These are phyloP conservation scores for Craspedostauros australis DNA, from an alignment of 108 stramenopile genomes.

Conservation along the genomic window DNA sequence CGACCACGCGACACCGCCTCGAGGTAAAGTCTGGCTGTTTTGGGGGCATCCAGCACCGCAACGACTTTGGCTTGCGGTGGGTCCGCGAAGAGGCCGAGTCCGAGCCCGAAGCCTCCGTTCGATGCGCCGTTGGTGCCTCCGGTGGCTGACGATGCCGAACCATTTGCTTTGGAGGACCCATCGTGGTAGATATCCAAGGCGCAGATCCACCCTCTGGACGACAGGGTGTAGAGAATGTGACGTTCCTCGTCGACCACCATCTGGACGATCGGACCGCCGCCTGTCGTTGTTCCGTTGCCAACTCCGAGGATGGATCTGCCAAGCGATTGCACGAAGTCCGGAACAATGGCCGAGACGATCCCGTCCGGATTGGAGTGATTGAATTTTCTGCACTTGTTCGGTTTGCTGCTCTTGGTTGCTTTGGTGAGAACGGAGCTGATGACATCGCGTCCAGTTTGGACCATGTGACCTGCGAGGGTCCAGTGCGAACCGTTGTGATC, in stretches of 20 bases:
- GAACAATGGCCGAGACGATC: conserved; percentile 39
- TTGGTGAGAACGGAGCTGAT: conserved; percentile 26
- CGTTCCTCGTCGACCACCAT: conserved; percentile 69
- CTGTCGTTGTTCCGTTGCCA: conserved; percentile 31
- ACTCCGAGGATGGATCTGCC: conserved; percentile 44
- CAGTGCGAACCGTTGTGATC: conserved; percentile 5
- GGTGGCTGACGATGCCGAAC: neutral
- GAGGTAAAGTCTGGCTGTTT: conserved; percentile 66
- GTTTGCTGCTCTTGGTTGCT: too few relatives aligned
- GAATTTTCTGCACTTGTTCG: conserved; percentile 76
- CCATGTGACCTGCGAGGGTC: conserved; percentile 1
- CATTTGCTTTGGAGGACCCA: neutral
- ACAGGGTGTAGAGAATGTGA: conserved; percentile 61
- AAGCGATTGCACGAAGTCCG: conserved; percentile 45
- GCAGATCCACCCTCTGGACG: conserved; percentile 66
- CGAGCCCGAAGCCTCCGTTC: neutral
- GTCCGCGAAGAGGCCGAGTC: too few relatives aligned
- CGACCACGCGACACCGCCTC: conserved; percentile 60
- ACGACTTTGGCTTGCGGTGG: conserved; percentile 35
- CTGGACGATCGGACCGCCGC: conserved; percentile 68
- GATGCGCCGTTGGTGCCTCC: neutral
- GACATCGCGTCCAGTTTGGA: conserved; percentile 47
- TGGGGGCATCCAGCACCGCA: conserved; percentile 48
- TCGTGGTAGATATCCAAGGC: conserved; percentile 49
- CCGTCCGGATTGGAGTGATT: conserved; percentile 57